These are phyloP conservation scores for Westerdykella aurantiaca DNA, from an alignment of 2,329 filamentous ascomycete species.

Conservation along the genomic window DNA sequence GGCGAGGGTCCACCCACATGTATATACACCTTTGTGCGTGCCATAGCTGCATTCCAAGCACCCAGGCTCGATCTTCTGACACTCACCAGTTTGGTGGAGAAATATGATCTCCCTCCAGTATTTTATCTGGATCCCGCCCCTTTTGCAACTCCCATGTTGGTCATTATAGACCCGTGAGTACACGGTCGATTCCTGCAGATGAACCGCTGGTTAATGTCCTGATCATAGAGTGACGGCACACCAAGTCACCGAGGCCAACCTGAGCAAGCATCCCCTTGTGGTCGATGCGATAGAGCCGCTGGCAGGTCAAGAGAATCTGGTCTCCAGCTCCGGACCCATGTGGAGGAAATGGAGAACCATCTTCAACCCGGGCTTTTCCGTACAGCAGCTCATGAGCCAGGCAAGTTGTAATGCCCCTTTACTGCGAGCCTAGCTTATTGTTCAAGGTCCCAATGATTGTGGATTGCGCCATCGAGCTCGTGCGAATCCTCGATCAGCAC, in stretches of 20 bases:
- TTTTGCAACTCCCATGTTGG: conserved; percentile 24
- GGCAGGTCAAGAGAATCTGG: conserved; percentile 34
- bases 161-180: conserved; percentile 28
- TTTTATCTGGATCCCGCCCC: conserved; percentile 41
- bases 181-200: background rate
- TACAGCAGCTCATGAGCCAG: conserved; percentile 36
- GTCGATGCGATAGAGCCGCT: conserved; percentile 31
- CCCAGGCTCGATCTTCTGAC: conserved; percentile 15
- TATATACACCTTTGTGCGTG: conserved; percentile 1
- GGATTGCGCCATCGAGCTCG: conserved; percentile 29
- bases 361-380: conserved; percentile 41
- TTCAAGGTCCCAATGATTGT: conserved; percentile 29
- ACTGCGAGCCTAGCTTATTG: background rate
- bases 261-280: conserved; percentile 31
- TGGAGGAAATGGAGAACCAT: conserved; percentile 43
- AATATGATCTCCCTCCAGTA: conserved; percentile 32
- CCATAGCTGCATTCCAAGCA: background rate
- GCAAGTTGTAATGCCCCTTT: conserved; percentile 3
- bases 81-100: conserved; percentile 6
- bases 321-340: conserved; percentile 32
- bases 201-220: background rate
- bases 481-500: conserved; percentile 30
- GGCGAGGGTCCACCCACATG: conserved; percentile 32
- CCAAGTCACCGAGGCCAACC: conserved; percentile 28
- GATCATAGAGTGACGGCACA: conserved; percentile 20